Percentiles rank a stretch among this genome's conserved stretches.
These are phyloP conservation scores for Ascochyta fabae DNA, from an alignment of 2,329 filamentous ascomycete genomes.

Conservation along the genomic window DNA sequence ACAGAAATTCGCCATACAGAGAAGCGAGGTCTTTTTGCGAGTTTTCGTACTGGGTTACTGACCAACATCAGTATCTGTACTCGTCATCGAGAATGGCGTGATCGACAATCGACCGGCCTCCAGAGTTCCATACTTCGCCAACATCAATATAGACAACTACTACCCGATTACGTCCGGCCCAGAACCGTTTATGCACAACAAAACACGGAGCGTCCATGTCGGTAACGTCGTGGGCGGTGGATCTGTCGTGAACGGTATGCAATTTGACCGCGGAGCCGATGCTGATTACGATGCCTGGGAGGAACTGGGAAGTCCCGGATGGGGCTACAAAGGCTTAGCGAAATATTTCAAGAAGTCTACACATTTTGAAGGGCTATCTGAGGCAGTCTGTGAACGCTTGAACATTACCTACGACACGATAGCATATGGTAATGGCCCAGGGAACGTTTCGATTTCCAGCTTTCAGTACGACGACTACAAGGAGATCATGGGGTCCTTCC, in stretches of 20 bases:
- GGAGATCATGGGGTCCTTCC: slow-evolving; percentile 22
- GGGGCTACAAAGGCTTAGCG: slow-evolving; percentile 59
- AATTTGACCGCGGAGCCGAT: slow-evolving; percentile 38
- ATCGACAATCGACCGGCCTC: slow-evolving; percentile 17
- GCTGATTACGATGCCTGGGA: slow-evolving; percentile 60
- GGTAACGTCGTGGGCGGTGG: slow-evolving; percentile 42
- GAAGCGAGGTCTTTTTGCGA: too few relatives aligned
- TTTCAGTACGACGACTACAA: slow-evolving; percentile 23
- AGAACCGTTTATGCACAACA: slow-evolving; percentile 30
- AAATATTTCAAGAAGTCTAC: slow-evolving; percentile 43
- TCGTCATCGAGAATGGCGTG: slow-evolving; percentile 26
- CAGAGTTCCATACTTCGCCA: slow-evolving; percentile 17
- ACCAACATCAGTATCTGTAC: slow-evolving; percentile 14
- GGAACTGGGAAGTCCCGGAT: slow-evolving; percentile 62
- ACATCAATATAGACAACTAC: slow-evolving; percentile 20
- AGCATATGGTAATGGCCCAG: slow-evolving; percentile 22
- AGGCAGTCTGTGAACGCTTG: slow-evolving; percentile 1
- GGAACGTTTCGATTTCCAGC: slow-evolving; percentile 21
- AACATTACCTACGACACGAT: slow-evolving; percentile 23
- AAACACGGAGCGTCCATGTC: slow-evolving; percentile 25
- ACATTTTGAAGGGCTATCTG: slow-evolving; percentile 18
- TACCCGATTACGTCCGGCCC: slow-evolving; percentile 23
- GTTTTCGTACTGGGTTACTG: background rate
- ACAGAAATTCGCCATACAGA: too few relatives aligned
- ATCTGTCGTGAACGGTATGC: slow-evolving; percentile 44